phyloP scores from a whole-genome alignment of 257 asterid genomes.

The Ajuga chamaepitys region DNA sequence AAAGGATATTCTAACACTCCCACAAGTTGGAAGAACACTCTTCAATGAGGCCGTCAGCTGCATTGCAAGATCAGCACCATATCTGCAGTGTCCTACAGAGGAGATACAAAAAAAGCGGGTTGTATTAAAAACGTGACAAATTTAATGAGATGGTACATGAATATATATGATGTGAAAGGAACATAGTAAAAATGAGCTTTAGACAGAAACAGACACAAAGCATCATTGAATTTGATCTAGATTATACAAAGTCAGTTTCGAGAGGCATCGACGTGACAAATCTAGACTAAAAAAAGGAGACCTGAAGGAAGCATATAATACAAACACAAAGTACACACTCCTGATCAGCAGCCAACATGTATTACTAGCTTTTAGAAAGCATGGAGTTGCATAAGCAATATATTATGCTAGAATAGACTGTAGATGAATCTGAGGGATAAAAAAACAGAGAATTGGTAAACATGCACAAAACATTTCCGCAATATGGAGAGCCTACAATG shows the following conservation, averaged over 20 bases:
- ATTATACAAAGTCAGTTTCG: background rate
- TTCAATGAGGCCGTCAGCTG: conserved; percentile 54
- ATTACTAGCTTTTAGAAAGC: background rate
- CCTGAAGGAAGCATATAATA: background rate
- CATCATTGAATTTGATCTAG: background rate
- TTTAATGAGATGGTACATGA: background rate
- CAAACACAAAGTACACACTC: background rate
- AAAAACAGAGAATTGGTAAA: background rate
- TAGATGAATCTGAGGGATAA: background rate
- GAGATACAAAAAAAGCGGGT: background rate
- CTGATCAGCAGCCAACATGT: background rate
- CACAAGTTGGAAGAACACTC: conserved; percentile 67
- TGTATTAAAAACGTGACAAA: background rate
- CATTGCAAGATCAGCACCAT: conserved; percentile 68
- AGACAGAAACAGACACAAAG: background rate
- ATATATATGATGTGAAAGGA: background rate
- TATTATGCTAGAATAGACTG: background rate
- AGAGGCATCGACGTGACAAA: background rate
- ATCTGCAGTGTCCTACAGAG: conserved; percentile 64
- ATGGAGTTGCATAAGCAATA: background rate
- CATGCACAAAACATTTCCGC: background rate
- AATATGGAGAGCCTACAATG: background rate
- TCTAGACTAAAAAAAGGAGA: background rate
- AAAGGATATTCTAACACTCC: conserved; percentile 73
- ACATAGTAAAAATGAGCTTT: background rate